A percentile compares a stretch with the other conserved stretches of the same genome.
These are phyloP conservation scores for Phytophthora kernoviae DNA, from an alignment of 352 stramenopile genomes.

Conservation along the genomic window DNA sequence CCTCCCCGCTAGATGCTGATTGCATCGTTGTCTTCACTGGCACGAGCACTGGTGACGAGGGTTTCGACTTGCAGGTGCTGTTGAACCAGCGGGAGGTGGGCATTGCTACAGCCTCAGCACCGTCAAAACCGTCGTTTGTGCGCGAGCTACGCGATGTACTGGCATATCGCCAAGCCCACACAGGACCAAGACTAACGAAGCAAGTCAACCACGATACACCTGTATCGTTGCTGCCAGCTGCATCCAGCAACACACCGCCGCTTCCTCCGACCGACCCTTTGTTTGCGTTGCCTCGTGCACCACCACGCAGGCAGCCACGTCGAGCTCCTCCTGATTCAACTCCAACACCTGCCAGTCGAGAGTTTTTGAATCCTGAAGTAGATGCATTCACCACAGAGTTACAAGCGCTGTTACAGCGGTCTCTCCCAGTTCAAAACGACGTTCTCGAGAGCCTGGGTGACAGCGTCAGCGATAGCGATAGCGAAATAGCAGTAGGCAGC, in stretches of 20 bases:
- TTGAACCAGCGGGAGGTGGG: constrained; percentile 36
- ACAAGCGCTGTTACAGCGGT: constrained; percentile 23
- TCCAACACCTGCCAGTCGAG: not conserved
- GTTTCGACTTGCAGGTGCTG: constrained; percentile 62
- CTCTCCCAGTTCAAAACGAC: constrained; percentile 5
- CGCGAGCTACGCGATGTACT: constrained; percentile 61
- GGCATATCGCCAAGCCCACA: constrained; percentile 41
- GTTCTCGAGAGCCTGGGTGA: constrained; percentile 12
- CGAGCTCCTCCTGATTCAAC: constrained; percentile 3
- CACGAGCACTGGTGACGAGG: constrained; percentile 72
- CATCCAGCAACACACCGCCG: not conserved
- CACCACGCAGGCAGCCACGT: constrained; percentile 10
- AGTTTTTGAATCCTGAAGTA: not conserved
- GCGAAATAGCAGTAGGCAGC: not conserved
- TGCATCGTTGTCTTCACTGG: constrained; percentile 70
- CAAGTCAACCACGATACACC: constrained; percentile 47
- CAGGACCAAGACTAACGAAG: constrained; percentile 36
- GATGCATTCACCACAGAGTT: constrained; percentile 22
- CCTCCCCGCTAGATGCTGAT: constrained; percentile 18
- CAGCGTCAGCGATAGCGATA: constrained; percentile 3
- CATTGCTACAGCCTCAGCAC: constrained; percentile 1
- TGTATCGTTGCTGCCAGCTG: not conserved
- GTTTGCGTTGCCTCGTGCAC: constrained; percentile 25
- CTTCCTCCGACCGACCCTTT: constrained; percentile 13
- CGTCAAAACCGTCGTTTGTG: constrained; percentile 44